Percentiles rank a stretch among this genome's conserved stretches.
These are phyloP conservation scores for Cryptococcus wingfieldii DNA, from an alignment of 1,284 basidiomycete species.

Conservation along the genomic window DNA sequence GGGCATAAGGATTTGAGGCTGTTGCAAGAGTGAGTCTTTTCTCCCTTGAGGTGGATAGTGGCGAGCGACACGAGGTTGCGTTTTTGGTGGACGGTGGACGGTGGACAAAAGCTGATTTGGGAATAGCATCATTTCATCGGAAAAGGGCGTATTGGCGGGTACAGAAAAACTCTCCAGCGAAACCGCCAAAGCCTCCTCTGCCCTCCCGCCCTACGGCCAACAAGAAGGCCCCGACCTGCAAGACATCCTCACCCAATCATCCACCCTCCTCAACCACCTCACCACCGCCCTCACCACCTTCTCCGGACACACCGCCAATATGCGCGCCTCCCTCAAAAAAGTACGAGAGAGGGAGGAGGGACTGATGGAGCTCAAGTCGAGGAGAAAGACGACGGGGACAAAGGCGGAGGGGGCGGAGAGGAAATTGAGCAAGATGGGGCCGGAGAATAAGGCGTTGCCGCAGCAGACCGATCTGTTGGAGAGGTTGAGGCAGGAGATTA, in stretches of 20 bases:
- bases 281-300: conserved; percentile 66
- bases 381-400: conserved; percentile 61
- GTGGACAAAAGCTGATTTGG: conserved; percentile 5
- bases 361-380: conserved; percentile 69
- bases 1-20: conserved; percentile 77
- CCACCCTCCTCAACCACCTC: conserved; percentile 66
- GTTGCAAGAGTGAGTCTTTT: conserved; percentile 57
- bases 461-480: conserved; percentile 72
- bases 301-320: conserved; percentile 66
- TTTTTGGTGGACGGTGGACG: too few relatives aligned
- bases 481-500: conserved; percentile 71
- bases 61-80: background rate
- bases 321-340: conserved; percentile 58
- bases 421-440: conserved; percentile 84
- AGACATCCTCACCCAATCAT: conserved; percentile 72
- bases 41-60: too few relatives aligned
- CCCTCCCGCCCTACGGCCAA: conserved; percentile 70
- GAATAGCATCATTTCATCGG: conserved; percentile 73
- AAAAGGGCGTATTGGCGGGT: conserved; percentile 75
- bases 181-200: conserved; percentile 70
- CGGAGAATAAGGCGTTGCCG: conserved; percentile 80
- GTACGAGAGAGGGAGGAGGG: conserved; percentile 79
- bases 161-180: conserved; percentile 56
- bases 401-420: conserved; percentile 84
- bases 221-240: conserved; percentile 79